Base-by-base conservation (phyloP, 23 red algal species). In the Pyropia yezoensis region DNA sequence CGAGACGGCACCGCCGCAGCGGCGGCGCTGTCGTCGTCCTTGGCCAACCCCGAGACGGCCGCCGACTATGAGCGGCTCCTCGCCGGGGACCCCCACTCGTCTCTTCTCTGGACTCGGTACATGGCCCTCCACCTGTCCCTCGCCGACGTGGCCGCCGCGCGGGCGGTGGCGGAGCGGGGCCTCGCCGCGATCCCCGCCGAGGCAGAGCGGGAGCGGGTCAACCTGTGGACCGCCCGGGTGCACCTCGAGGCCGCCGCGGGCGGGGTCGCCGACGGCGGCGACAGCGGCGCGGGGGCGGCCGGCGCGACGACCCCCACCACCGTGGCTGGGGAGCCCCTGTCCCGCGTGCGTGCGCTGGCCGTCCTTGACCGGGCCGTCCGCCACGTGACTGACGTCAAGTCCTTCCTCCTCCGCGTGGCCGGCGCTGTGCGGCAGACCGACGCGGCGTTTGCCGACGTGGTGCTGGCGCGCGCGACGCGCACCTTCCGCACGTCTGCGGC, bases 51-150 rank as follows among this genome's bases (percentile, higher is more conserved):
- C 14, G 78, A 91, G 29, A 98, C 85, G 0, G 79, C 77, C 16
- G 94, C 79, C 32, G 94, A 98, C 74, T 98, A 74, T 88, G 94
- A 98, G 71, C 61, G 94, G 54, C 54, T 80, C 15, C 66, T 98
- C 12, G 30, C 91, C 67, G 94, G 86, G 34, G 65, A 77, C 33
- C 94, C 85, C 9, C 78, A 98, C 54, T 69, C 72, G 27, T 87
- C 94, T 13, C 68, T 45, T 9, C 54, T 89, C 17, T 98, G 94
- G 94, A 90, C 91, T 25, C 65, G 69, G 17, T 98, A 91, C 58
- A 98, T 98, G 87, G 94, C 94, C 14, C 76, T 91, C 67, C 85
- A 69, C 49, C 18, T 90, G 16, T 57, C 75, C 15, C 52, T 79
- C 19, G 73, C 77, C 19, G 71, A 98, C 45, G 57, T 90, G 50